Base-by-base conservation (phyloP, 2,329 filamentous ascomycete genomes). In the Aspergillus japonicus region DNA sequence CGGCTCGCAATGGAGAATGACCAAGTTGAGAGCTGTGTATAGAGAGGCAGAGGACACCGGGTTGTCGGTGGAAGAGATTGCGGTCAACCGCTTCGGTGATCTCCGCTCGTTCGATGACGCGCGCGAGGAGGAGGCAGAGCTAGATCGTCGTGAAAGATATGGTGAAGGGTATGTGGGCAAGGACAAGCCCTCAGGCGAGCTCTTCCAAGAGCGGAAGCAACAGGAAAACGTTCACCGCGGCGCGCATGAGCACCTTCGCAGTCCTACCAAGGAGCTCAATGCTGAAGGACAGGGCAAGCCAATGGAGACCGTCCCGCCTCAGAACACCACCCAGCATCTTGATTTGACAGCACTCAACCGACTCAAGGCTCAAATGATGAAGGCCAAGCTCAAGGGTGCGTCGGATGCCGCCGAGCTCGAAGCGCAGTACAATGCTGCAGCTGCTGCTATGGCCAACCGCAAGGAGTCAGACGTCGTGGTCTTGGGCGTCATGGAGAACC, bases 1-100 rank as follows among this genome's bases (percentile, higher is more conserved):
- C 6, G 94, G 95, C 0, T 94, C 93, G 14, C 86, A 92, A 68
- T 99, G 96, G 95, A 88, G 96, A 53, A 96, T 99, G 93, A 96
- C 89, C 5, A 97, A 93, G 75, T 85, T 99, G 33, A 92, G 90
- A 65, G 89, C 87, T 11, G 91, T 96, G 2, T 96, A 96, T 74
- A 85, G 86, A 26, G 84, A 88, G 56, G 91, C 92, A 0, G 83
- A 96, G 66, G 88, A 95, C 68, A 87, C 81, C 0, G 88, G 87
- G 0, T 83, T 83, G n/a, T 69, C 85, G 0, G 82, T 96, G 0
- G 94, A 98, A 6, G 91, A 96, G 1, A 81, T 98, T 52, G 95
- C 93, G 0, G 68, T 90, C 42, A 90, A 96, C 67, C 84, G 91
- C 12, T 97, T 90, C 70, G 94, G 93, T 2, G 87, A 86, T 65